Percentiles rank a stretch among this genome's conserved stretches.
Conservation (phyloP, 345 rosid genomes). For the Acer yangbiense region DNA sequence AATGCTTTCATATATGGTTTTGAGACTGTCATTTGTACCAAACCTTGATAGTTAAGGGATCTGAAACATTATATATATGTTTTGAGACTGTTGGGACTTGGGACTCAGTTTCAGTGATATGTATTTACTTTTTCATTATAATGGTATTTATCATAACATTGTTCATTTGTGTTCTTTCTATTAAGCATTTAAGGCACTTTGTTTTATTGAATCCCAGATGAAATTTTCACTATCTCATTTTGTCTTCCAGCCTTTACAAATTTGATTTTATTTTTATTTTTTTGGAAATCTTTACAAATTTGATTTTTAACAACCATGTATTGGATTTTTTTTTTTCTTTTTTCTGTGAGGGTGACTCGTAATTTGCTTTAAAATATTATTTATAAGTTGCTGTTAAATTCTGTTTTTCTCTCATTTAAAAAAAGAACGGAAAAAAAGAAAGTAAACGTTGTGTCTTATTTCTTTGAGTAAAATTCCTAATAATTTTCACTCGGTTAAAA, state of each 20-base stretch:
- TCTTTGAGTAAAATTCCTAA: background rate
- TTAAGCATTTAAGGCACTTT: background rate
- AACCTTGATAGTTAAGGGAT: slow-evolving; percentile 82
- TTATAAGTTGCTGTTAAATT: background rate
- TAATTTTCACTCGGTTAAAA: background rate
- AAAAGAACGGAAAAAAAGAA: background rate
- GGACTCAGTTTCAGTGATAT: background rate
- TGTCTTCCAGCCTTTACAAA: background rate
- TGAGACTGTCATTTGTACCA: slow-evolving; percentile 39
- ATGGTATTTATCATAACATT: background rate
- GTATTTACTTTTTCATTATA: background rate
- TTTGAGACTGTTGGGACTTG: slow-evolving; percentile 5
- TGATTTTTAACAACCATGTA: background rate
- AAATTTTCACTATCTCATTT: background rate
- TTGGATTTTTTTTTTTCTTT: background rate
- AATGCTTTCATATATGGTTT: background rate
- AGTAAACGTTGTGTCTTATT: background rate
- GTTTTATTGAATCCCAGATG: background rate
- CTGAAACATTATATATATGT: background rate
- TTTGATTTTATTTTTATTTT: background rate
- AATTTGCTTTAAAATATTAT: background rate
- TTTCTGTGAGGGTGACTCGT: background rate
- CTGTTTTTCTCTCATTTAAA: background rate
- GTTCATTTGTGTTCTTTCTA: background rate
- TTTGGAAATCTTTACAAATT: background rate